Evolutionary conservation across 192 early-diverging fungal genomes (phyloP), one percentile per base, ranked within the genome.

Genomic region (Fimicolochytrium jonesii): DNA sequence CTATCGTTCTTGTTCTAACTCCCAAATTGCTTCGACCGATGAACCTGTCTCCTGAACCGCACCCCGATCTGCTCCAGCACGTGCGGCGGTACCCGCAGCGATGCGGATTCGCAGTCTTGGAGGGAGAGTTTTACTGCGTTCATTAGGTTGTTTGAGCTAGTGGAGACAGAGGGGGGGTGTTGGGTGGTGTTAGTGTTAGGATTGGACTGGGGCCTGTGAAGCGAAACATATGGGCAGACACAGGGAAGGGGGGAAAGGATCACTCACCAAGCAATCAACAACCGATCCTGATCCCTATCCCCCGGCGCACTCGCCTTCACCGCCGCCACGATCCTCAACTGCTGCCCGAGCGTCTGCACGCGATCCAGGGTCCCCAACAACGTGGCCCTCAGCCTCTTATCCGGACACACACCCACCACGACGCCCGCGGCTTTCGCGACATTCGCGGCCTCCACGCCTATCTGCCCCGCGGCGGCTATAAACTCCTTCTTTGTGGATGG

Each of bases 251-350:
- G n/a, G n/a, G n/a, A n/a, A n/a, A n/a, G n/a, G n/a, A n/a, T n/a
- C n/a, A n/a, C n/a, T n/a, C 43, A 15, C 53, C 75, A 76, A n/a
- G 58, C 57, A 5, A 82, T 61, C 35, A 82, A 46, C 50, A 74
- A 70, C 15, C 37, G 42, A 37, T 73, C 80, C 52, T 56, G 48
- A 42, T 79, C 77, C 10, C 61, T 58, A 56, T 82, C 80, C 13
- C 18, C 39, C 3, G 77, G 77, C 1, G 69, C 55, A n/a, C 44
- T 50, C 7, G 77, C 73, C 60, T 79, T 79, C 7, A 82, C 80
- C 2, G 81, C 77, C 18, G 75, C 73, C 17, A 82, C 70, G 43
- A 82, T 76, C 61, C 80, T 83, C 26, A 83, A 63, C 58, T 77
- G 75, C 52, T 76, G 73, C 0, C 71, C 66, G n/a, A 83, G 52